A percentile compares a stretch with the other conserved stretches of the same genome.
phyloP scores from a whole-genome alignment of 2,329 filamentous ascomycete genomes.

The Spiromastix sp. region DNA sequence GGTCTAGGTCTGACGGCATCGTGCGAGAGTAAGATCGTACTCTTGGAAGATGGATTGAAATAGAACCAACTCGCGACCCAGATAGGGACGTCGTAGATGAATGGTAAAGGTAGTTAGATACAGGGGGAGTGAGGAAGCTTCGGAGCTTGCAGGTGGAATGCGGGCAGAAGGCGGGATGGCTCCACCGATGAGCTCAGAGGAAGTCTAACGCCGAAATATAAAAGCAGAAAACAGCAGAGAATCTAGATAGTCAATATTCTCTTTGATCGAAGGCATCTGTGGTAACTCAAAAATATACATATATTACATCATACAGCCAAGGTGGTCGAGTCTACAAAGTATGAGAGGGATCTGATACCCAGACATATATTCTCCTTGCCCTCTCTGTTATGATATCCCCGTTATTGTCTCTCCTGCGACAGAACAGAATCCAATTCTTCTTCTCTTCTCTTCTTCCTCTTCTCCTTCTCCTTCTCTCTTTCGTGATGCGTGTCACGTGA shows the following conservation, averaged over 20 bases:
- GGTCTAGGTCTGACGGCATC: conserved; percentile 46
- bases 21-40: conserved; percentile 12
- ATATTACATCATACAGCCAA: neutral
- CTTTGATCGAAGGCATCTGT: no score
- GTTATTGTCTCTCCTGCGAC: neutral
- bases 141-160: neutral
- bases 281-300: neutral
- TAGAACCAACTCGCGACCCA: no score
- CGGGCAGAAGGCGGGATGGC: neutral
- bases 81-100: no score
- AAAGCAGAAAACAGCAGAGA: no score
- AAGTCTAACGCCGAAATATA: no score
- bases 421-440: neutral
- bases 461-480: neutral
- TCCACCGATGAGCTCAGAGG: no score
- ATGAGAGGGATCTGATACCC: neutral
- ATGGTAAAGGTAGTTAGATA: neutral
- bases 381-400: neutral
- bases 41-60: neutral
- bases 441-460: no score
- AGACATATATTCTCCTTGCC: neutral
- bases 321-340: neutral
- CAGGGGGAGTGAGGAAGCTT: neutral
- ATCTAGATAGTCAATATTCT: no score
- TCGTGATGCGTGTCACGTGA: neutral